These are phyloP conservation scores for Allomyces macrogynus DNA, from an alignment of 192 early-diverging fungal genomes.

Conservation along the genomic window DNA sequence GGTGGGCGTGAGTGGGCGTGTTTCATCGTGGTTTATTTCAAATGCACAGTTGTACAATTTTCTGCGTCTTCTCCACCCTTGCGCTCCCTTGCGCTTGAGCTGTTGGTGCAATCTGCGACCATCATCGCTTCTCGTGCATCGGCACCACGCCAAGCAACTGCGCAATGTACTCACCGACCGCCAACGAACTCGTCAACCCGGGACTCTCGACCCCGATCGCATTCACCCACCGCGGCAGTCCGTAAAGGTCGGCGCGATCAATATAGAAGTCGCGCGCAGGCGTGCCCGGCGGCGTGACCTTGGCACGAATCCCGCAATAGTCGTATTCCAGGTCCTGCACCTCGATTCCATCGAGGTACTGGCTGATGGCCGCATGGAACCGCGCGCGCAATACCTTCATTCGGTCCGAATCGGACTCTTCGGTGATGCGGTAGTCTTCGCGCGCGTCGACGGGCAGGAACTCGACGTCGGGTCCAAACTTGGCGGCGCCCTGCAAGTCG, in stretches of 20 bases:
- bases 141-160: no score
- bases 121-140: no score
- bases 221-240: conserved; percentile 42
- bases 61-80: no score
- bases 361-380: conserved; percentile 30
- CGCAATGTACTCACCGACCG: conserved; percentile 37
- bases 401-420: conserved; percentile 14
- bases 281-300: conserved; percentile 49
- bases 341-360: conserved; percentile 39
- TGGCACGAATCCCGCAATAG: conserved; percentile 69
- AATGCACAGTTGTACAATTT: no score
- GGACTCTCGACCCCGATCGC: conserved; percentile 71
- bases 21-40: no score
- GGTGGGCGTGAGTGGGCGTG: no score
- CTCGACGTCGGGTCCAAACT: conserved; percentile 60
- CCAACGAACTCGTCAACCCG: conserved; percentile 58
- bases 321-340: conserved; percentile 37
- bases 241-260: conserved; percentile 24
- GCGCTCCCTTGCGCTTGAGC: no score
- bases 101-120: no score
- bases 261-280: conserved; percentile 60
- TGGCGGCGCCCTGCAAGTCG: conserved; percentile 49
- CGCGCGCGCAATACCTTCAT: conserved; percentile 2
- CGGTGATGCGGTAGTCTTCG: conserved; percentile 32
- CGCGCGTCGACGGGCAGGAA: conserved; percentile 24